A percentile compares a stretch with the other conserved stretches of the same genome.
Evolutionary conservation across 1,284 basidiomycete species (phyloP).

Genomic region (Cystobasidium sp.): DNA sequence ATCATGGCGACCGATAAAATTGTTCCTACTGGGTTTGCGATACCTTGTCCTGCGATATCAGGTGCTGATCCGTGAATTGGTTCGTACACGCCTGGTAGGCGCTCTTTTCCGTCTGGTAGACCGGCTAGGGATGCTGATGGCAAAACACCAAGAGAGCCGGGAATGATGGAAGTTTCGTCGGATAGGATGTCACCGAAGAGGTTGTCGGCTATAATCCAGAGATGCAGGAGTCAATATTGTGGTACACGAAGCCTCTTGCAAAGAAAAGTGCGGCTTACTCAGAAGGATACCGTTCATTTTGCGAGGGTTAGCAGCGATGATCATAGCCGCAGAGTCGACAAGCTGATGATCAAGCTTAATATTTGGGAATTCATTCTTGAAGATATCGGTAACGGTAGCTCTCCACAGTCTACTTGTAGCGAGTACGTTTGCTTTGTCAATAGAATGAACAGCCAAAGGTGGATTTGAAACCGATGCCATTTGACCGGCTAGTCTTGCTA

Average conservation of each 20-base stretch:
- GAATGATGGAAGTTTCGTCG: constrained; percentile 93
- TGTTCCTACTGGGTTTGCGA: constrained; percentile 96
- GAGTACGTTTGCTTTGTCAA: constrained; percentile 99
- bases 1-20: constrained; percentile 96
- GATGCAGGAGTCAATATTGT: not conserved
- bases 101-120: constrained; percentile 73
- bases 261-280: constrained; percentile 56
- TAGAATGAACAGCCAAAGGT: constrained; percentile 84
- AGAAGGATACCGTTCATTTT: constrained; percentile 95
- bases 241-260: not conserved
- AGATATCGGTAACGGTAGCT: constrained; percentile 81
- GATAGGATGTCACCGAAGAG: constrained; percentile 84
- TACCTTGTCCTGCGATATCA: constrained; percentile 91
- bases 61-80: constrained; percentile 95
- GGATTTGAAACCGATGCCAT: constrained; percentile 84
- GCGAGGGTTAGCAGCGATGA: constrained; percentile 87
- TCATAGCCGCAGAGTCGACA: constrained; percentile 96
- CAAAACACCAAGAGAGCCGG: constrained; percentile 92
- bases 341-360: constrained; percentile 80
- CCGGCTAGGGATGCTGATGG: constrained; percentile 95
- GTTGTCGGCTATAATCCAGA: constrained; percentile 69
- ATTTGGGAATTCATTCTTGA: constrained; percentile 83
- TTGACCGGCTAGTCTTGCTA: constrained; percentile 92
- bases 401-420: constrained; percentile 95
- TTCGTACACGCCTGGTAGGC: constrained; percentile 85